Evolutionary conservation across 1,284 basidiomycete species (phyloP).

Genomic region (Puccinia horiana): DNA sequence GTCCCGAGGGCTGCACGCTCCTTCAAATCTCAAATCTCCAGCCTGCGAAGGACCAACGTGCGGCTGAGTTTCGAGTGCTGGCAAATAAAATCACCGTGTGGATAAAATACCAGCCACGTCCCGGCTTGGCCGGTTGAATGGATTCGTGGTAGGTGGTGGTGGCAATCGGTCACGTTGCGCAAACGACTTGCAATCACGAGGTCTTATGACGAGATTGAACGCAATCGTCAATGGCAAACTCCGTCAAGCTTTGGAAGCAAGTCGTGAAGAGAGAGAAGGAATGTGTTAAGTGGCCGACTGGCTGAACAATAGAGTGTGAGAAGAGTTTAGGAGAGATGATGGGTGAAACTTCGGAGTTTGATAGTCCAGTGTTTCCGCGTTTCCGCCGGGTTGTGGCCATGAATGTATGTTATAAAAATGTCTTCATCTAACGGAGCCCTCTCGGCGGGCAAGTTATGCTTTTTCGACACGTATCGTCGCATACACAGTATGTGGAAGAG

Average conservation of each 20-base stretch:
- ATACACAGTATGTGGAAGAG: constrained; percentile 16
- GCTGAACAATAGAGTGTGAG: background rate
- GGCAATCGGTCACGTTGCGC: background rate
- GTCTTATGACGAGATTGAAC: background rate
- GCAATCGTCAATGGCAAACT: background rate
- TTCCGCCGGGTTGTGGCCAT: background rate
- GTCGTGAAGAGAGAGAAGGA: background rate
- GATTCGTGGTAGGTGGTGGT: background rate
- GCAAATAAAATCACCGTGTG: constrained; percentile 19
- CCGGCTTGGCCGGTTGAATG: background rate
- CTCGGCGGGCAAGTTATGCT: constrained; percentile 1
- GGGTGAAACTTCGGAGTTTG: background rate
- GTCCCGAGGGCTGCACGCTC: background rate
- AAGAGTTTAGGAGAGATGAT: background rate
- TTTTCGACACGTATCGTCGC: constrained; percentile 26
- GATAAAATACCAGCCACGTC: constrained; percentile 10
- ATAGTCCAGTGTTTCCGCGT: too few relatives aligned
- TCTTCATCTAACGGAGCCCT: background rate
- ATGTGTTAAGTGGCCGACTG: background rate
- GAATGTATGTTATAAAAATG: background rate
- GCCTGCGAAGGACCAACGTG: background rate
- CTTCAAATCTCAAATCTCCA: background rate
- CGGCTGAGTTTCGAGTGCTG: constrained; percentile 7
- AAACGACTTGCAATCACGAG: constrained; percentile 9
- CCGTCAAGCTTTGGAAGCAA: background rate